Base-by-base conservation (phyloP, 345 rosid species). In the Syzygium oleosum region DNA sequence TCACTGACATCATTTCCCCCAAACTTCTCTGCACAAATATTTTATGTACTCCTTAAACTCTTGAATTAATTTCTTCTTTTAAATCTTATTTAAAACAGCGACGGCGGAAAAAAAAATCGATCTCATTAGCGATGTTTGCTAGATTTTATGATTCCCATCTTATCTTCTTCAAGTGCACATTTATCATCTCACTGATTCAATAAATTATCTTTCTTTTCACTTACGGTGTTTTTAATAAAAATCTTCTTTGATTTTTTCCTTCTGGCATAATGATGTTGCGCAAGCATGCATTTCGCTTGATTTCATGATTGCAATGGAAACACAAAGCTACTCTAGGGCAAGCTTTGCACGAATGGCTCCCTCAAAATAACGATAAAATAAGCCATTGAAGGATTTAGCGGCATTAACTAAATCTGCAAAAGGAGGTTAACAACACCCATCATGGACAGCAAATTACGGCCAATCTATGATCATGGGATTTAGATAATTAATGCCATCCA, bases 361-460 rank as follows among this genome's bases (percentile, higher is more conserved):
- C 86, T 52, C 43, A 19, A 29, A 15, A 17, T 21, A 84, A 84
- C 12, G 2, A 84, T 84, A 19, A 12, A 29, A 25, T 84, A 27
- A 84, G 22, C 27, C 23, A 84, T 52, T 52, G 55, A 52, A 52
- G 59, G 53, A 22, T 27, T 38, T 52, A 34, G 59, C 19, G n/a
- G 86, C 16, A 46, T 27, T 84, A 84, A 29, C 46, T 84, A 49
- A 84, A 52, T 84, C 86, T 54, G 51, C 59, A 52, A 41, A 52
- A 29, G 86, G 63, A 84, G 27, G 46, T 16, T 84, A 29, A 84
- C 59, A 29, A 84, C 59, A 17, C 59, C 59, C 61, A 84, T 17
- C 86, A 84, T 84, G 61, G 59, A 84, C 86, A 84, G 86, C 86
- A 84, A 84, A 52, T 52, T 84, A 43, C 86, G 86, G 86, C 49